These are phyloP conservation scores for Boletus sensibilis DNA, from an alignment of 768 basidiomycete genomes.

Conservation along the genomic window DNA sequence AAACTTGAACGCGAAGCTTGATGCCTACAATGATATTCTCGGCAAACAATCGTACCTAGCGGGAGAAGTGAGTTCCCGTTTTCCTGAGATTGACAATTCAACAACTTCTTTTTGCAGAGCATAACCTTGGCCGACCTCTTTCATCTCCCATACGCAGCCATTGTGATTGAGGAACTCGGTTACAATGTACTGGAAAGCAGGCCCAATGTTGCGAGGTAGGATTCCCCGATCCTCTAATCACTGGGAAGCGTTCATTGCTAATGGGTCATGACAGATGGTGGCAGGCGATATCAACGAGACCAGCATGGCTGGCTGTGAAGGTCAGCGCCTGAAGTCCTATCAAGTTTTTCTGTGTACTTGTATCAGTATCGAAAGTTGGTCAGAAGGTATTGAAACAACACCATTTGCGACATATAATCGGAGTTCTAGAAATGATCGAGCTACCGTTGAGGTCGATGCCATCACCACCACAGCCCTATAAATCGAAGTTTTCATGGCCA, in stretches of 20 bases:
- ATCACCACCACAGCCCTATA: neutral
- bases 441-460: neutral
- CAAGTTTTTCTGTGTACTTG: neutral
- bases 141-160: constrained; percentile 42
- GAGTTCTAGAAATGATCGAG: neutral
- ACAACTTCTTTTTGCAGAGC: constrained; percentile 26
- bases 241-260: neutral
- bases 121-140: constrained; percentile 46
- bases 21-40: constrained; percentile 53
- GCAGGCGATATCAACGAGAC: constrained; percentile 45
- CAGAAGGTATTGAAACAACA: neutral
- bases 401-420: neutral
- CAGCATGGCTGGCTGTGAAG: constrained; percentile 49
- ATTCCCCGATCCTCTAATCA: no score
- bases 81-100: neutral
- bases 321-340: constrained; percentile 24
- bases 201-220: constrained; percentile 30
- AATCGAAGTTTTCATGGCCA: neutral
- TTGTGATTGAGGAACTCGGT: constrained; percentile 24
- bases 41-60: constrained; percentile 52
- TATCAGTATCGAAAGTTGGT: neutral
- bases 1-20: constrained; percentile 40
- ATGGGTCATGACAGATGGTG: constrained; percentile 44
- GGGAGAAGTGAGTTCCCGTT: constrained; percentile 44
- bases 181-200: constrained; percentile 23